Evolutionary conservation across 164 flowering plant genomes (phyloP).

Genomic region (Umbellularia californica): DNA sequence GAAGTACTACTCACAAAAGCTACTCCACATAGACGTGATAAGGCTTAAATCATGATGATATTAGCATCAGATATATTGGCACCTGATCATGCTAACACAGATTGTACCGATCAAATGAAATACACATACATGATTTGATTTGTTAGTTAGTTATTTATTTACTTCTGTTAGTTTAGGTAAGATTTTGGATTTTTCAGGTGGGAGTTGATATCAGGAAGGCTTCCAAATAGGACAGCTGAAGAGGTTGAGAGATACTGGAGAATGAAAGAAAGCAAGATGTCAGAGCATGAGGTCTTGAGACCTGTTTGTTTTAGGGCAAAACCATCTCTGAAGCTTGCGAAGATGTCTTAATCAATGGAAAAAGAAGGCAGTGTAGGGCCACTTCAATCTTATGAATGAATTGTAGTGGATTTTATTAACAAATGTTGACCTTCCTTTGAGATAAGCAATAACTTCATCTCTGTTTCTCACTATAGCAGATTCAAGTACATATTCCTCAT

Average conservation of each 20-base stretch:
- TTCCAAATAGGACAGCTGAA: slow-evolving; percentile 8
- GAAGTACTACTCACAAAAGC: background rate
- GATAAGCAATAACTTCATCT: slow-evolving; percentile 38
- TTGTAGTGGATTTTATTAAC: too few species aligned
- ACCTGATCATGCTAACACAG: background rate
- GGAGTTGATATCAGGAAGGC: slow-evolving; percentile 10
- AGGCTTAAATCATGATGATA: background rate
- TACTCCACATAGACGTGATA: background rate
- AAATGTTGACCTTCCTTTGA: too few species aligned
- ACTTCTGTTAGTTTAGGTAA: background rate
- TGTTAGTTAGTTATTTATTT: background rate
- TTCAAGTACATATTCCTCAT: slow-evolving; percentile 34
- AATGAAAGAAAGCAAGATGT: background rate
- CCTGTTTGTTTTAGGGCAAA: slow-evolving; percentile 6
- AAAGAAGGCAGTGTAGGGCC: too few species aligned
- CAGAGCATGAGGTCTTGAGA: background rate
- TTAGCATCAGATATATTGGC: background rate
- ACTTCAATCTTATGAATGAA: too few species aligned
- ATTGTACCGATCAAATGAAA: background rate
- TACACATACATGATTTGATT: background rate
- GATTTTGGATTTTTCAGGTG: background rate
- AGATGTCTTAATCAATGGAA: background rate
- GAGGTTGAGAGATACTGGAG: slow-evolving; percentile 12
- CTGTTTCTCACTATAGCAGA: slow-evolving; percentile 47
- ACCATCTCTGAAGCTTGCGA: background rate